phyloP scores from a whole-genome alignment of 805 yeast genomes.

The Candida ovalis region DNA sequence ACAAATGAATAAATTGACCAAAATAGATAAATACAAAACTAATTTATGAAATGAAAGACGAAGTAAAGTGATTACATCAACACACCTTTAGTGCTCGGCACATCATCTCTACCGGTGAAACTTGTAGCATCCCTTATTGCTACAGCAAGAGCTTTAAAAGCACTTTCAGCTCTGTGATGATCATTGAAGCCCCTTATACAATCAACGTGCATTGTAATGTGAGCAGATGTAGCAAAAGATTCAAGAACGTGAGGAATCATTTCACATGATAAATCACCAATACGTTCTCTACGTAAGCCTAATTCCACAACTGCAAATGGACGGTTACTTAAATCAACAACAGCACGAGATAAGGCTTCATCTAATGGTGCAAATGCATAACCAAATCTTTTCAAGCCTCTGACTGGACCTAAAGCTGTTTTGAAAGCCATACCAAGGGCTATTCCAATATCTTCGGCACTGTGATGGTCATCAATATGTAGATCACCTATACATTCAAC shows the following conservation, averaged over 20 bases:
- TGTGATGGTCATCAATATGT: conserved; percentile 96
- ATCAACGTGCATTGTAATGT: conserved; percentile 90
- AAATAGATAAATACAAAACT: neutral
- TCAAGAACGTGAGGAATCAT: conserved; percentile 98
- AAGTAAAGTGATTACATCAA: conserved; percentile 43
- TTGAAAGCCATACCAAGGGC: conserved; percentile 89
- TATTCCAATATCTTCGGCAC: conserved; percentile 93
- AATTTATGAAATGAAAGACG: neutral
- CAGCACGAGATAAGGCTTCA: conserved; percentile 93
- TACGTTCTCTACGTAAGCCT: conserved; percentile 86
- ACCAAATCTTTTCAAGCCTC: conserved; percentile 92
- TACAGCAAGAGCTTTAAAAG: conserved; percentile 92
- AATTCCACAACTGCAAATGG: conserved; percentile 89
- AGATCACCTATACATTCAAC: conserved; percentile 91
- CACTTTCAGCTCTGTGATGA: conserved; percentile 94
- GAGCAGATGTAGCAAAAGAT: conserved; percentile 90
- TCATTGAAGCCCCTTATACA: conserved; percentile 91
- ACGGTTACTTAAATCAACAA: conserved; percentile 90
- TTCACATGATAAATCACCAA: conserved; percentile 89
- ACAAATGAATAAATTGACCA: too few relatives aligned
- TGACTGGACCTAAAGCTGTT: conserved; percentile 81
- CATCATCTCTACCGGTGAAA: conserved; percentile 80
- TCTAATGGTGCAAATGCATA: conserved; percentile 92
- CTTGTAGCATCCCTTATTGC: conserved; percentile 86
- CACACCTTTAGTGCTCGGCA: conserved; percentile 96